Evolutionary conservation across 306 rosid species (phyloP).

Genomic region (Vigna radiata): DNA sequence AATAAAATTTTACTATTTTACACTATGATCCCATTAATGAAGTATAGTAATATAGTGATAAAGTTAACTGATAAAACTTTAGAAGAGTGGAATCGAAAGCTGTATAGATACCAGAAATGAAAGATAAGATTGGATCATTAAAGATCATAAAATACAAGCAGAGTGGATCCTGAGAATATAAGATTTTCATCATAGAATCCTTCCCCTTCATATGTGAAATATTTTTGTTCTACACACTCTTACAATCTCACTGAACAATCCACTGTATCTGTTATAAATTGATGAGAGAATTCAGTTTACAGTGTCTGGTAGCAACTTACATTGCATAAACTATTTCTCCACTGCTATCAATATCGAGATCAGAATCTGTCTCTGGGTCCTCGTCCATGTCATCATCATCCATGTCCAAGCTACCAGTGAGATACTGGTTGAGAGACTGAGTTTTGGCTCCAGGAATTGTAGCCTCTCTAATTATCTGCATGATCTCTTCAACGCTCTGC

Average conservation of each 20-base stretch:
- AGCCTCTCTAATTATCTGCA: conserved; percentile 89
- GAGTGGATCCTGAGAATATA: conserved; percentile 35
- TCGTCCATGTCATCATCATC: conserved; percentile 70
- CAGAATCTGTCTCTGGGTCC: conserved; percentile 78
- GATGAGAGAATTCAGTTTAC: conserved; percentile 19
- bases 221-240: conserved; percentile 38
- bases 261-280: conserved; percentile 27
- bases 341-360: conserved; percentile 89
- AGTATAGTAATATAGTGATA: not conserved
- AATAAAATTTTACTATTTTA: no score
- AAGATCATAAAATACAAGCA: conserved; percentile 40
- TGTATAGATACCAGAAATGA: not conserved
- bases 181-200: conserved; percentile 43
- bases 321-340: conserved; percentile 93
- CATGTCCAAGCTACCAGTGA: conserved; percentile 80
- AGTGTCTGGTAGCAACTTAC: conserved; percentile 45
- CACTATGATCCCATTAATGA: no score
- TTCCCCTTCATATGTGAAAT: conserved; percentile 24
- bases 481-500: conserved; percentile 86
- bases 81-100: not conserved
- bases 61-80: not conserved
- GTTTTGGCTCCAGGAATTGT: conserved; percentile 84
- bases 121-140: conserved; percentile 13
- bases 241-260: conserved; percentile 45
- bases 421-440: conserved; percentile 71